Percentiles rank a stretch among this genome's conserved stretches.
phyloP scores from a whole-genome alignment of 768 basidiomycete genomes.

The Cyclocybe aegerita region DNA sequence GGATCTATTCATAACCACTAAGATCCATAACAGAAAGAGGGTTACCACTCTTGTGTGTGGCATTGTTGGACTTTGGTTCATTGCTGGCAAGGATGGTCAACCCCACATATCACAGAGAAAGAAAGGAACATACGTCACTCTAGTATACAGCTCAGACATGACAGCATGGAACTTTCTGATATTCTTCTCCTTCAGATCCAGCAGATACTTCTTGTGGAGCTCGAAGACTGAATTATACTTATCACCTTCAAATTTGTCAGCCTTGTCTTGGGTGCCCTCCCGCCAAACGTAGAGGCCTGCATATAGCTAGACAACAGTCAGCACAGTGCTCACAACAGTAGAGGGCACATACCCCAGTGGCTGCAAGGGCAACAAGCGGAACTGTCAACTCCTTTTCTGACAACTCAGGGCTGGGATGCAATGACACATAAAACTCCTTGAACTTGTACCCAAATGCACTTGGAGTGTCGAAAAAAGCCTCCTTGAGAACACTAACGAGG shows the following conservation, averaged over 20 bases:
- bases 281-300: conserved; percentile 2
- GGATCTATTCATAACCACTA: too few species aligned
- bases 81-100: too few species aligned
- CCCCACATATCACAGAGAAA: too few species aligned
- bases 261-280: not conserved
- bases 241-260: conserved; percentile 4
- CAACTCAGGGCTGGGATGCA: not conserved
- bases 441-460: conserved; percentile 6
- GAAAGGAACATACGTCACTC: too few species aligned
- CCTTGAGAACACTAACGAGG: conserved; percentile 3
- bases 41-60: too few species aligned
- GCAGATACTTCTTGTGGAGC: not conserved
- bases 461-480: not conserved
- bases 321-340: not conserved
- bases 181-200: not conserved
- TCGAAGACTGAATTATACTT: not conserved
- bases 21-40: too few species aligned
- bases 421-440: conserved; percentile 5
- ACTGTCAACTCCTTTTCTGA: conserved; percentile 4
- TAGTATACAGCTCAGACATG: not conserved
- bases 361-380: conserved; percentile 6
- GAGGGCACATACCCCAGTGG: conserved; percentile 5
- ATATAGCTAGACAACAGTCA: not conserved
- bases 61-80: too few species aligned
- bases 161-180: conserved; percentile 1